These are phyloP conservation scores for Penicillium coprophilum DNA, from an alignment of 495 filamentous ascomycete species.

Conservation along the genomic window DNA sequence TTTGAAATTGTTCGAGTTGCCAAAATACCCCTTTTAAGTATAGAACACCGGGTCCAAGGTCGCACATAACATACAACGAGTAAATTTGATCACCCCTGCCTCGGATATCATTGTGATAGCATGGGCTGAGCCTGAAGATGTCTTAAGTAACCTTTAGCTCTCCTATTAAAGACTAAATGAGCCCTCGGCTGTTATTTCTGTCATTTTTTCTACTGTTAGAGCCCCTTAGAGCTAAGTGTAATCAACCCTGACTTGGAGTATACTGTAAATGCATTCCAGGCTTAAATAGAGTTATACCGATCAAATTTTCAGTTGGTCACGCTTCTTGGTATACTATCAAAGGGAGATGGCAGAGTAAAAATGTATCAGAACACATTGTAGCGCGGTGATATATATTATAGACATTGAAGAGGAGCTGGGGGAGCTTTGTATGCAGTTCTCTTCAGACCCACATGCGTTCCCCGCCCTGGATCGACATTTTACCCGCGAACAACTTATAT, in stretches of 20 bases:
- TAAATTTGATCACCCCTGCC: not conserved
- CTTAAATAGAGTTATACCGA: too few relatives aligned
- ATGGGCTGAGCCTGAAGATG: not conserved
- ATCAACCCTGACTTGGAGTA: too few relatives aligned
- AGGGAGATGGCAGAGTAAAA: too few relatives aligned
- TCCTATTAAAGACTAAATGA: not conserved
- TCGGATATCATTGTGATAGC: not conserved
- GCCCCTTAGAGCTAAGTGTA: not conserved
- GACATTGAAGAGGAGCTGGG: not conserved
- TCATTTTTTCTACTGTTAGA: not conserved
- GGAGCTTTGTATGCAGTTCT: not conserved
- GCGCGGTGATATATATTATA: not conserved
- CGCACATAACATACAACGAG: not conserved
- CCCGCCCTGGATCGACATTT: not conserved
- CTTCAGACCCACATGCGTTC: not conserved
- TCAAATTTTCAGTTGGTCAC: too few relatives aligned
- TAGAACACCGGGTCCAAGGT: not conserved
- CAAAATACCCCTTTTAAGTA: not conserved
- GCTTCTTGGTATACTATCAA: too few relatives aligned
- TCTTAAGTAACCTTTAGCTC: not conserved
- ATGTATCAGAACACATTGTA: too few relatives aligned
- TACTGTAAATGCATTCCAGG: too few relatives aligned
- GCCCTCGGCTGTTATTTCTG: not conserved
- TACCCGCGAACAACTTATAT: not conserved
- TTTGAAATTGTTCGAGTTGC: not conserved